phyloP scores from a whole-genome alignment of 768 basidiomycete species.

The Mycena vitilis region DNA sequence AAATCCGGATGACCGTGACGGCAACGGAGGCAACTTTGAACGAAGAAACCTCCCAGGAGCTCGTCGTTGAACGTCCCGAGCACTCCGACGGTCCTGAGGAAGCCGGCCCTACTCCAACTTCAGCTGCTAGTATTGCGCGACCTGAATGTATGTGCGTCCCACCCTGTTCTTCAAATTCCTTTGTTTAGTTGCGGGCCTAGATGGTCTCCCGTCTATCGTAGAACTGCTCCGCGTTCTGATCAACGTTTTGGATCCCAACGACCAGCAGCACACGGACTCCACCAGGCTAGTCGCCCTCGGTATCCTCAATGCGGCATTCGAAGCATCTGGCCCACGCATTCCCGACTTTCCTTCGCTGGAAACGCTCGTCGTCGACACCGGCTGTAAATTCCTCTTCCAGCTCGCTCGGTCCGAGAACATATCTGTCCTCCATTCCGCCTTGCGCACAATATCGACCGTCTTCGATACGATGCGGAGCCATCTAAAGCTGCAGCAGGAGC shows the following conservation, averaged over 20 bases:
- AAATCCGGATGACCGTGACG: constrained; percentile 70
- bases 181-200: constrained; percentile 49
- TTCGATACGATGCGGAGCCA: constrained; percentile 88
- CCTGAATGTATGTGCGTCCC: constrained; percentile 53
- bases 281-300: constrained; percentile 90
- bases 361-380: constrained; percentile 84
- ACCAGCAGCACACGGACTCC: constrained; percentile 95
- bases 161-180: constrained; percentile 17
- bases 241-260: constrained; percentile 94
- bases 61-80: constrained; percentile 33
- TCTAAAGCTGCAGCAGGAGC: constrained; percentile 94
- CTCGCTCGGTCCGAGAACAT: constrained; percentile 92
- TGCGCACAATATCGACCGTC: constrained; percentile 89
- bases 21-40: constrained; percentile 45
- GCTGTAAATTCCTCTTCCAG: constrained; percentile 97
- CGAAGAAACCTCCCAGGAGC: constrained; percentile 39
- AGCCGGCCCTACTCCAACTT: constrained; percentile 38
- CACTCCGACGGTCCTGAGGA: constrained; percentile 29
- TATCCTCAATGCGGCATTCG: constrained; percentile 88
- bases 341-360: constrained; percentile 83
- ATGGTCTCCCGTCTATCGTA: constrained; percentile 91
- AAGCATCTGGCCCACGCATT: constrained; percentile 82
- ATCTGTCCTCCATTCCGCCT: constrained; percentile 78
- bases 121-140: constrained; percentile 46
- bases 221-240: constrained; percentile 95